These are phyloP conservation scores for Albophoma yamanashiensis DNA, from an alignment of 2,329 filamentous ascomycete genomes.

Conservation along the genomic window DNA sequence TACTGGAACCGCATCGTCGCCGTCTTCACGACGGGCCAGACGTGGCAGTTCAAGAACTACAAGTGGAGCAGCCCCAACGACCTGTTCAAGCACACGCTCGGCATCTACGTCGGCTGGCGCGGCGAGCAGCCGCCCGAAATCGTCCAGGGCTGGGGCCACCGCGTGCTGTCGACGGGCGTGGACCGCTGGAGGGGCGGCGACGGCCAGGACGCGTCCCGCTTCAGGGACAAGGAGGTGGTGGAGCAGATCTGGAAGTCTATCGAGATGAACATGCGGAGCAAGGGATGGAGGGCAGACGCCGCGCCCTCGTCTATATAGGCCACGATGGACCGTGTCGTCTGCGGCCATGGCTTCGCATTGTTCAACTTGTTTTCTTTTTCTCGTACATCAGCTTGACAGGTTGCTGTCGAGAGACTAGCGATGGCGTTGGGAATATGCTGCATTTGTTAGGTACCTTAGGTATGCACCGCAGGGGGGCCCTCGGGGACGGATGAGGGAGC, in stretches of 20 bases:
- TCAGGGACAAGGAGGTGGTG: conserved; percentile 86
- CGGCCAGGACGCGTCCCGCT: conserved; percentile 46
- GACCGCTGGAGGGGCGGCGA: conserved; percentile 64
- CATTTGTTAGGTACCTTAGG: neutral
- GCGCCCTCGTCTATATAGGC: conserved; percentile 44
- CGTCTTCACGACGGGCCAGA: conserved; percentile 94
- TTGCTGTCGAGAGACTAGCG: conserved; percentile 7
- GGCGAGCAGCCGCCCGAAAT: conserved; percentile 70
- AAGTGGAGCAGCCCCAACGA: conserved; percentile 87
- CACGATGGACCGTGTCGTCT: neutral
- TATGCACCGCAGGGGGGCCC: neutral
- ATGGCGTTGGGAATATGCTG: neutral
- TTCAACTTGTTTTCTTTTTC: neutral
- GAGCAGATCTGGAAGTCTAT: conserved; percentile 87
- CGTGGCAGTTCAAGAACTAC: conserved; percentile 98
- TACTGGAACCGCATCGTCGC: conserved; percentile 95
- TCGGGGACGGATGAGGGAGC: neutral
- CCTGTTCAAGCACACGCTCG: conserved; percentile 78
- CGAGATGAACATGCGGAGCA: conserved; percentile 75
- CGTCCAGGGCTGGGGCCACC: conserved; percentile 76
- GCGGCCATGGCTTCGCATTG: neutral
- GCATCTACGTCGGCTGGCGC: conserved; percentile 85
- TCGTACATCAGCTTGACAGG: neutral
- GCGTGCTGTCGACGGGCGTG: conserved; percentile 68
- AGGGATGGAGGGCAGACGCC: conserved; percentile 70